A percentile compares a stretch with the other conserved stretches of the same genome.
phyloP scores from a whole-genome alignment of 2,329 filamentous ascomycete species.

The Pseudogymnoascus sp. region DNA sequence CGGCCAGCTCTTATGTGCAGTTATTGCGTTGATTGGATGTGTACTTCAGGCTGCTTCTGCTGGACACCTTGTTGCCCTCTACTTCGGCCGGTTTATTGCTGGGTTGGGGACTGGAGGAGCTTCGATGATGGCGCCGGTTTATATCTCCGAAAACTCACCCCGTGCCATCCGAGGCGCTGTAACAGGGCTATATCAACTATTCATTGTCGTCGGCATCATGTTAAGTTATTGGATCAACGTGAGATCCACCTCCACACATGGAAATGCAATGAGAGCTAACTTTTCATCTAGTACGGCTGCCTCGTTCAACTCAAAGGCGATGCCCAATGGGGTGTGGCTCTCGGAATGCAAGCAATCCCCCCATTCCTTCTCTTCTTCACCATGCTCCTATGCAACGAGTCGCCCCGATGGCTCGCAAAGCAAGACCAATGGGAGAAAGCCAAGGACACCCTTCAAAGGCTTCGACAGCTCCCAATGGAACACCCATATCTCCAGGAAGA shows the following conservation, averaged over 20 bases:
- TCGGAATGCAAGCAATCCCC: conserved; percentile 50
- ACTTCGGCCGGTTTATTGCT: conserved; percentile 32
- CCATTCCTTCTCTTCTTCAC: conserved; percentile 50
- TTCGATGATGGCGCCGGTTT: background rate
- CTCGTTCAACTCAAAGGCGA: conserved; percentile 31
- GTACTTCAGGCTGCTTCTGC: conserved; percentile 53
- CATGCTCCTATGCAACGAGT: conserved; percentile 59
- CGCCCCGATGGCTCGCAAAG: conserved; percentile 57
- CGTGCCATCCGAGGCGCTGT: conserved; percentile 4
- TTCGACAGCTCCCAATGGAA: conserved; percentile 46
- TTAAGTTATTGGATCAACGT: background rate
- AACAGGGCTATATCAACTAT: conserved; percentile 5
- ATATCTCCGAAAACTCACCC: background rate
- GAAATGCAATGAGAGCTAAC: background rate
- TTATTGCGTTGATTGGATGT: conserved; percentile 51
- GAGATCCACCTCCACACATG: background rate
- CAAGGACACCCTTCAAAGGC: conserved; percentile 43
- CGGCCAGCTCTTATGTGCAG: conserved; percentile 45
- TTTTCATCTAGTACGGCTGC: background rate
- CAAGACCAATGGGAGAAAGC: conserved; percentile 59
- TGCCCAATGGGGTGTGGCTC: conserved; percentile 46
- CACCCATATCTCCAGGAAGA: conserved; percentile 53
- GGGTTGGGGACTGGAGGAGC: conserved; percentile 38
- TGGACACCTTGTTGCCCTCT: background rate
- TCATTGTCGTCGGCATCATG: conserved; percentile 3